Percentiles rank a stretch among this genome's conserved stretches.
These are phyloP conservation scores for Collybia sordida DNA, from an alignment of 768 basidiomycete genomes.

Conservation along the genomic window DNA sequence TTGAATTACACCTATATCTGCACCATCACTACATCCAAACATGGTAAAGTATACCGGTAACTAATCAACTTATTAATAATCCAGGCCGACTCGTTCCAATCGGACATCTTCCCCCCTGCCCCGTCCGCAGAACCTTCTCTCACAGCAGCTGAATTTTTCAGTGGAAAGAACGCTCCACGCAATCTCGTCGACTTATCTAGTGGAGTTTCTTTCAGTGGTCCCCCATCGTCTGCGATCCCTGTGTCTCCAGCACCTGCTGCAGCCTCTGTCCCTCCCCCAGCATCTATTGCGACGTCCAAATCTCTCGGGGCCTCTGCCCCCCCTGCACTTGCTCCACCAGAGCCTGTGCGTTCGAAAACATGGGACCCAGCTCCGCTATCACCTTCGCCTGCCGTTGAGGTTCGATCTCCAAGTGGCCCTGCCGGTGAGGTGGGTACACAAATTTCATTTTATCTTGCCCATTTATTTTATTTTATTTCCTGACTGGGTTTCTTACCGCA, in stretches of 20 bases:
- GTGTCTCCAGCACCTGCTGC: conserved; percentile 34
- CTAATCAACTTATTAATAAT: conserved; percentile 2
- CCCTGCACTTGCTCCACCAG: conserved; percentile 14
- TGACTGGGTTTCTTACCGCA: conserved; percentile 1
- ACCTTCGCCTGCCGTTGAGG: conserved; percentile 13
- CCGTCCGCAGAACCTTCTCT: conserved; percentile 79
- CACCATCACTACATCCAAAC: no score
- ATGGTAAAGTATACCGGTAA: background rate
- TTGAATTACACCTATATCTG: background rate
- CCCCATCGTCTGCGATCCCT: conserved; percentile 24
- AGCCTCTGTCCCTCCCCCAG: conserved; percentile 14
- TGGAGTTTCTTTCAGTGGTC: conserved; percentile 40
- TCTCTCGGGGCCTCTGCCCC: conserved; percentile 28
- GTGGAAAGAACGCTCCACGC: conserved; percentile 74
- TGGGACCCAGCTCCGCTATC: conserved; percentile 6
- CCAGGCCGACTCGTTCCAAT: conserved; percentile 93
- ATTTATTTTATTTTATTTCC: background rate
- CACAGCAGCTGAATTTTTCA: conserved; percentile 83
- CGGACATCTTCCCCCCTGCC: conserved; percentile 95
- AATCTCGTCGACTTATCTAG: conserved; percentile 82
- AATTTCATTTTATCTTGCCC: background rate
- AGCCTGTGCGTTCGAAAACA: conserved; percentile 12
- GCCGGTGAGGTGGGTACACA: no score
- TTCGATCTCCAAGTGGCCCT: conserved; percentile 10
- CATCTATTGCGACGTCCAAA: conserved; percentile 13